phyloP scores from a whole-genome alignment of 371 early-diverging fungal species.

The Choanephora cucurbitarum region DNA sequence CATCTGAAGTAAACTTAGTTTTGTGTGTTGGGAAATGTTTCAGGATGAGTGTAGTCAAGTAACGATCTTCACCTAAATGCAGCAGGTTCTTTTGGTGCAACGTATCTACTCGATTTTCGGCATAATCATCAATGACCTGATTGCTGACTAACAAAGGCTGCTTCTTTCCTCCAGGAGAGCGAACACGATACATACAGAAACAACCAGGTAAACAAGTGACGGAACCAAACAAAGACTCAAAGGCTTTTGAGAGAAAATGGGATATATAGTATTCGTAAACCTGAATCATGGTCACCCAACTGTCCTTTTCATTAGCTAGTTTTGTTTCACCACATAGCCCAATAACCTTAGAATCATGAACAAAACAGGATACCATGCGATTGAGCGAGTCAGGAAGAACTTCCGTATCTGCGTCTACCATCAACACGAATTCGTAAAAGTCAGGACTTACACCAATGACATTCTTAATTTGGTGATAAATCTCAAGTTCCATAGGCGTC shows the following conservation, averaged over 20 bases:
- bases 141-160: constrained; percentile 87
- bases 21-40: constrained; percentile 96
- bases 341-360: constrained; percentile 82
- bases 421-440: constrained; percentile 86
- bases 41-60: constrained; percentile 95
- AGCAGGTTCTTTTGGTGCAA: constrained; percentile 93
- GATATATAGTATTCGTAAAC: constrained; percentile 99
- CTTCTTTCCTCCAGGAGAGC: constrained; percentile 70
- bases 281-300: constrained; percentile 97
- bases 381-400: constrained; percentile 77
- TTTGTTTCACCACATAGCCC: constrained; percentile 93
- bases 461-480: constrained; percentile 88
- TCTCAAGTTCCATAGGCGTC: constrained; percentile 86
- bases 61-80: constrained; percentile 81
- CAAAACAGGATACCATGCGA: constrained; percentile 81
- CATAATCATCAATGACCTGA: constrained; percentile 89
- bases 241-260: constrained; percentile 96
- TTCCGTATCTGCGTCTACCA: constrained; percentile 96
- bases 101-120: constrained; percentile 91
- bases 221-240: constrained; percentile 97
- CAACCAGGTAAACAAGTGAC: constrained; percentile 98
- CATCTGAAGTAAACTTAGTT: constrained; percentile 92
- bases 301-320: constrained; percentile 84
- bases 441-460: constrained; percentile 84
- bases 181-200: constrained; percentile 92